These are phyloP conservation scores for Clonostachys byssicola DNA, from an alignment of 2,329 filamentous ascomycete species.

Conservation along the genomic window DNA sequence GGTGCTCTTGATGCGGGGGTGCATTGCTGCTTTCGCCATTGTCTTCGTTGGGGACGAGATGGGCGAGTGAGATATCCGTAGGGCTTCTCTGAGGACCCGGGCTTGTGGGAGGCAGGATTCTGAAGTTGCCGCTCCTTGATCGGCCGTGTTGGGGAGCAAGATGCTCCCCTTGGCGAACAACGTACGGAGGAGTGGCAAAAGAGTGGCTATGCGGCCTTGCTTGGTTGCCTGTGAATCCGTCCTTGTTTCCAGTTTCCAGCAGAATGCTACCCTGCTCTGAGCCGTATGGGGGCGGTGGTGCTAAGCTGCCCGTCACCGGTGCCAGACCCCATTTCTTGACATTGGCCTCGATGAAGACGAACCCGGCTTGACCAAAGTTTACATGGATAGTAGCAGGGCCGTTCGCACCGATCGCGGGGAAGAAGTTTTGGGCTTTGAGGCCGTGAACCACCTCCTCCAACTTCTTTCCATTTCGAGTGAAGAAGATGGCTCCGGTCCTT, in stretches of 20 bases:
- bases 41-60: conserved; percentile 68
- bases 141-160: conserved; percentile 52
- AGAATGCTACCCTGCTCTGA: conserved; percentile 96
- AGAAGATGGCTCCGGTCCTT: conserved; percentile 92
- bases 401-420: conserved; percentile 94
- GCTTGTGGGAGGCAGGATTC: conserved; percentile 72
- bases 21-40: conserved; percentile 55
- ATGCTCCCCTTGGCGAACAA: conserved; percentile 26
- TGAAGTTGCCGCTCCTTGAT: conserved; percentile 73
- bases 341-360: conserved; percentile 98
- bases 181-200: conserved; percentile 25
- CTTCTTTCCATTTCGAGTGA: conserved; percentile 96
- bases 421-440: conserved; percentile 92
- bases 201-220: conserved; percentile 43
- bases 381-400: conserved; percentile 91
- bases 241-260: conserved; percentile 76
- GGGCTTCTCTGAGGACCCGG: conserved; percentile 87
- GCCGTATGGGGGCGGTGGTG: conserved; percentile 92
- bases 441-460: conserved; percentile 92
- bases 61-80: conserved; percentile 92
- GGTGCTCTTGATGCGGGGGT: conserved; percentile 13
- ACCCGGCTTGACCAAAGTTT: conserved; percentile 96
- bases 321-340: conserved; percentile 99
- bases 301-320: conserved; percentile 90
- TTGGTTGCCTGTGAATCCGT: conserved; percentile 38